Evolutionary conservation across 345 rosid genomes (phyloP).

Genomic region (Syzygium aqueum): DNA sequence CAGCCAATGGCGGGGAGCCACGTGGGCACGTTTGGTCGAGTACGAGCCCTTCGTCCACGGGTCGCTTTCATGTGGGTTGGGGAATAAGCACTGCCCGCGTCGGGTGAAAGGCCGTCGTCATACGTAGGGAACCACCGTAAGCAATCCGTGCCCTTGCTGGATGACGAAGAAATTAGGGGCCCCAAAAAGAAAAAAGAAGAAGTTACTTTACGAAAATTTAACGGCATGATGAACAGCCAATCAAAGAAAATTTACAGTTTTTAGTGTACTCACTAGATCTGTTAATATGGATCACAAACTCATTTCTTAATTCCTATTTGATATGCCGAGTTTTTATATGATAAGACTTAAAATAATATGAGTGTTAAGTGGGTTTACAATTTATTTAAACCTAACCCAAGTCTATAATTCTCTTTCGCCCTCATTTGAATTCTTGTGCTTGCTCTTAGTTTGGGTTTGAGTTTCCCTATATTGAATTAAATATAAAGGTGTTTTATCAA

Average conservation of each 20-base stretch:
- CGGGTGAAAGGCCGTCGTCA: neutral
- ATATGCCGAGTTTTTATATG: too few relatives aligned
- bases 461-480: too few relatives aligned
- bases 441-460: too few relatives aligned
- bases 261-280: accelerated
- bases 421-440: too few relatives aligned
- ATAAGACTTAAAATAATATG: too few relatives aligned
- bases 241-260: neutral
- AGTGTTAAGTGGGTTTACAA: too few relatives aligned
- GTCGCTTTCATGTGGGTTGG: neutral
- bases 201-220: too few relatives aligned
- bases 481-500: too few relatives aligned
- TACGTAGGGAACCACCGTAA: neutral
- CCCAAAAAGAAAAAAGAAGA: neutral
- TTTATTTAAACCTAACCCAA: too few relatives aligned
- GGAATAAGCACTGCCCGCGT: neutral
- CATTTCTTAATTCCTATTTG: too few relatives aligned
- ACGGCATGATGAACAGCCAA: neutral
- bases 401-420: too few relatives aligned
- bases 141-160: neutral
- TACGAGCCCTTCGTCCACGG: neutral
- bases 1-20: neutral
- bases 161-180: neutral
- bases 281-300: too few relatives aligned
- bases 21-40: neutral